Evolutionary conservation across 164 flowering plant genomes (phyloP).

Genomic region (Annona cherimola): DNA sequence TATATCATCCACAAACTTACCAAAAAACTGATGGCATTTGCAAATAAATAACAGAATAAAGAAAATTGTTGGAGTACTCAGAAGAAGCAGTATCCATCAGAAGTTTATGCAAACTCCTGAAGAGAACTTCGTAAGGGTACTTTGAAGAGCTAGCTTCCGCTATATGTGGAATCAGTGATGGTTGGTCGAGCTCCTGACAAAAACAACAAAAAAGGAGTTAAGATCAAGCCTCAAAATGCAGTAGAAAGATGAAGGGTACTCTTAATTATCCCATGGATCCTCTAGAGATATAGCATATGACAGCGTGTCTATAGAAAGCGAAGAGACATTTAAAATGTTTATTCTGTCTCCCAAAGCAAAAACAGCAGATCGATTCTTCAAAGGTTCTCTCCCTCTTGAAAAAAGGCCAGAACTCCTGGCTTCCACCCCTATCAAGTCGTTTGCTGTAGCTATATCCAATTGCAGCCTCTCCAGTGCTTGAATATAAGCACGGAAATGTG

Average conservation of each 20-base stretch:
- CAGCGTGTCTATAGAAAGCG: neutral
- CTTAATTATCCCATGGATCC: neutral
- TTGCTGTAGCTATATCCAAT: constrained; percentile 84
- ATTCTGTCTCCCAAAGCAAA: constrained; percentile 94
- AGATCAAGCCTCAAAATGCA: neutral
- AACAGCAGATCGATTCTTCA: constrained; percentile 95
- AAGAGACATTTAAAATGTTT: constrained; percentile 73
- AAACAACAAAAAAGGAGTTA: neutral
- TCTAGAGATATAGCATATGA: neutral
- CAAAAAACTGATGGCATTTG: constrained; percentile 2
- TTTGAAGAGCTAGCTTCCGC: constrained; percentile 93
- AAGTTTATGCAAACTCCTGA: constrained; percentile 95
- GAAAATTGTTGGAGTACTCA: constrained; percentile 50
- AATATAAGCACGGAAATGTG: constrained; percentile 95
- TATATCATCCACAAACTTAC: neutral
- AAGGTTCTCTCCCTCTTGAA: constrained; percentile 83
- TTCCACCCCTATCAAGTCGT: constrained; percentile 93
- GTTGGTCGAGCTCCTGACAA: constrained; percentile 89
- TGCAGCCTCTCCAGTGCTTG: constrained; percentile 94
- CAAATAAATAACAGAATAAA: constrained; percentile 12
- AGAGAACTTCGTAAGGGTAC: constrained; percentile 97
- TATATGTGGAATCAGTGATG: constrained; percentile 96
- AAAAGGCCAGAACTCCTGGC: constrained; percentile 74
- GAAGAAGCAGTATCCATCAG: constrained; percentile 98
- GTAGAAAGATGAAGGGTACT: neutral